A percentile compares a stretch with the other conserved stretches of the same genome.
Conservation (phyloP, 2,329 filamentous ascomycete genomes). For the Cladobotryum protrusum region DNA sequence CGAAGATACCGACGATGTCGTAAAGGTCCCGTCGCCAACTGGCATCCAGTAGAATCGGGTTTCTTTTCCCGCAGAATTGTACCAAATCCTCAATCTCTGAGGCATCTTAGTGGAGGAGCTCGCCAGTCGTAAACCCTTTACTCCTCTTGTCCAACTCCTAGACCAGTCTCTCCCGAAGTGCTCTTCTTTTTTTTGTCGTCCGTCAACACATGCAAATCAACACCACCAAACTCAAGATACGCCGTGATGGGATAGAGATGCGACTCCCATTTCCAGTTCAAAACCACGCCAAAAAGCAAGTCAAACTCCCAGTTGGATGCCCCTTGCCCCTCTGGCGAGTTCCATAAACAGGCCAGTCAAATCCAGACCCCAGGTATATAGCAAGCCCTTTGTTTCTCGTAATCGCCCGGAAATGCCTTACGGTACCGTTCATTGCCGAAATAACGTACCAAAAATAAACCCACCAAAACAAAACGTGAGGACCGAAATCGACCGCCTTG, state of each 20-base stretch:
- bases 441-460: constrained; percentile 9
- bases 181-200: constrained; percentile 7
- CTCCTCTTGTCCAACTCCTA: neutral
- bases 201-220: constrained; percentile 11
- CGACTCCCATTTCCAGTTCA: constrained; percentile 13
- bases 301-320: constrained; percentile 14
- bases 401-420: constrained; percentile 17
- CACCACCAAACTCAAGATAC: constrained; percentile 13
- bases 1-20: too few species aligned
- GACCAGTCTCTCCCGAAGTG: neutral
- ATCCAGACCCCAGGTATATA: constrained; percentile 17
- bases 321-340: constrained; percentile 11
- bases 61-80: too few species aligned
- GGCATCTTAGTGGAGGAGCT: too few species aligned
- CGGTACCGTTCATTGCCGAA: constrained; percentile 11
- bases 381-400: constrained; percentile 15
- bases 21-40: too few species aligned
- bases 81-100: too few species aligned
- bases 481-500: constrained; percentile 15
- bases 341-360: constrained; percentile 11
- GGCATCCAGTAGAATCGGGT: too few species aligned
- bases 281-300: constrained; percentile 14
- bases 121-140: neutral
- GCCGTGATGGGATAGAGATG: constrained; percentile 14
- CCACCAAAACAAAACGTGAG: constrained; percentile 12